These are phyloP conservation scores for Trichoderma koningiopsis DNA, from an alignment of 2,329 filamentous ascomycete species.

Conservation along the genomic window DNA sequence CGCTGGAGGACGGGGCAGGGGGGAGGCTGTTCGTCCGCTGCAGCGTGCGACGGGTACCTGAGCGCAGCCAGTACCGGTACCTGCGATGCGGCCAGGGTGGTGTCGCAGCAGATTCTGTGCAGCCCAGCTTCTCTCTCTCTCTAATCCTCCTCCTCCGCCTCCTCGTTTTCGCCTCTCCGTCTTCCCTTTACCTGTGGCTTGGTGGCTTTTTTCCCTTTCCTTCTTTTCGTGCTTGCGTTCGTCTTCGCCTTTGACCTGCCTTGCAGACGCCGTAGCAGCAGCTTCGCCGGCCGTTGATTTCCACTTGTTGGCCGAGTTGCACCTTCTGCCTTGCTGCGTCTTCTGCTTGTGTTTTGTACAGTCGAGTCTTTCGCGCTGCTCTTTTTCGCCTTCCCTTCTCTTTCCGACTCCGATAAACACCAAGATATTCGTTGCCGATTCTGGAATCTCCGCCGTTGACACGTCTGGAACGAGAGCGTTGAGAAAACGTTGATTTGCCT, in stretches of 20 bases:
- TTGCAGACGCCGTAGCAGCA: constrained; percentile 22
- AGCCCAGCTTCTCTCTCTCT: constrained; percentile 5
- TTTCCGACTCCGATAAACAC: constrained; percentile 23
- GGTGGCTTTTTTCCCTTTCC: constrained; percentile 14
- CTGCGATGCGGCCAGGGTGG: constrained; percentile 3
- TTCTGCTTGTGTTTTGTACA: constrained; percentile 18
- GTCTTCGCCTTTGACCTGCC: constrained; percentile 19
- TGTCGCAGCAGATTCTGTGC: constrained; percentile 21
- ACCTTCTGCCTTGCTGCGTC: constrained; percentile 22
- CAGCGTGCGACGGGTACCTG: background rate
- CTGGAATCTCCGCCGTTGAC: constrained; percentile 34
- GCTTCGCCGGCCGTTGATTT: constrained; percentile 12
- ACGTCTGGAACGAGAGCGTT: constrained; percentile 40
- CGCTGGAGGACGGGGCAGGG: constrained; percentile 6
- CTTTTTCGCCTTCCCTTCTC: constrained; percentile 5
- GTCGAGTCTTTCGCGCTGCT: constrained; percentile 16
- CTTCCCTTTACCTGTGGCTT: constrained; percentile 23
- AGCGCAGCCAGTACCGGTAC: background rate
- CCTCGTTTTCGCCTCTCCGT: constrained; percentile 24
- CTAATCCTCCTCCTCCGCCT: constrained; percentile 25
- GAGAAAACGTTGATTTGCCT: constrained; percentile 28
- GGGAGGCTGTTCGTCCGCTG: constrained; percentile 7
- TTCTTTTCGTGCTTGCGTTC: constrained; percentile 29
- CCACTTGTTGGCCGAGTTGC: constrained; percentile 17
- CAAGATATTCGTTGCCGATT: constrained; percentile 30